Conservation (phyloP, 2,329 filamentous ascomycete genomes). For the Phyllachora maydis region DNA sequence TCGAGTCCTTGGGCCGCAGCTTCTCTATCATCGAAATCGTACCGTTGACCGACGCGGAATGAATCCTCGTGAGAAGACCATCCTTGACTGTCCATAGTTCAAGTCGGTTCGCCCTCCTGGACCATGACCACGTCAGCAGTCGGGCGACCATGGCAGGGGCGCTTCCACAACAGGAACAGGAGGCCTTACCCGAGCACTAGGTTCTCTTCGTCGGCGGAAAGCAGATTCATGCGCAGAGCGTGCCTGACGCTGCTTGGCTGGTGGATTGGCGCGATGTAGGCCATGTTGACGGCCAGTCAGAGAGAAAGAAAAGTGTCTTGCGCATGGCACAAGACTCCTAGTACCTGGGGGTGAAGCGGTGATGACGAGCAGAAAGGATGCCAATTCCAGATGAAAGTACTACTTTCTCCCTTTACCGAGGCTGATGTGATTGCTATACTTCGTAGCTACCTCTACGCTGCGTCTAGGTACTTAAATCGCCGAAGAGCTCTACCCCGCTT, state of each 20-base stretch:
- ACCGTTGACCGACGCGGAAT: constrained; percentile 60
- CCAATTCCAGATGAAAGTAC: too few species aligned
- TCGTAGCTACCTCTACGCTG: too few species aligned
- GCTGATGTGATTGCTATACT: too few species aligned
- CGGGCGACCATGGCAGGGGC: constrained; percentile 6
- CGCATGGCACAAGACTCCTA: too few species aligned
- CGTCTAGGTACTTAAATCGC: too few species aligned
- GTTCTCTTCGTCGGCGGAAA: constrained; percentile 56
- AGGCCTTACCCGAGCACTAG: constrained; percentile 65
- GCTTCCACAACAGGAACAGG: neutral
- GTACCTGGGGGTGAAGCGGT: too few species aligned
- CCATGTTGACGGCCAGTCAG: constrained; percentile 44
- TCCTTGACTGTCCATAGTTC: constrained; percentile 58
- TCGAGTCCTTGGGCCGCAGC: constrained; percentile 52
- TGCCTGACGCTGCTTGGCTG: constrained; percentile 78
- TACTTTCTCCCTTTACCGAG: too few species aligned
- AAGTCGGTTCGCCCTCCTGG: constrained; percentile 63
- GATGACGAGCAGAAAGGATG: too few species aligned
- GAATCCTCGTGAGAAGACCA: constrained; percentile 42
- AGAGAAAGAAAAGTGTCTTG: too few species aligned
- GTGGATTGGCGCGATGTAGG: constrained; percentile 88
- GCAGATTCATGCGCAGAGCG: constrained; percentile 62
- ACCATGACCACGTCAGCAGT: constrained; percentile 2
- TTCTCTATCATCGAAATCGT: constrained; percentile 71
- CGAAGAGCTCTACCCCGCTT: too few species aligned